Base-by-base conservation (phyloP, 192 early-diverging fungal species). In the Spinellus fusiger region DNA sequence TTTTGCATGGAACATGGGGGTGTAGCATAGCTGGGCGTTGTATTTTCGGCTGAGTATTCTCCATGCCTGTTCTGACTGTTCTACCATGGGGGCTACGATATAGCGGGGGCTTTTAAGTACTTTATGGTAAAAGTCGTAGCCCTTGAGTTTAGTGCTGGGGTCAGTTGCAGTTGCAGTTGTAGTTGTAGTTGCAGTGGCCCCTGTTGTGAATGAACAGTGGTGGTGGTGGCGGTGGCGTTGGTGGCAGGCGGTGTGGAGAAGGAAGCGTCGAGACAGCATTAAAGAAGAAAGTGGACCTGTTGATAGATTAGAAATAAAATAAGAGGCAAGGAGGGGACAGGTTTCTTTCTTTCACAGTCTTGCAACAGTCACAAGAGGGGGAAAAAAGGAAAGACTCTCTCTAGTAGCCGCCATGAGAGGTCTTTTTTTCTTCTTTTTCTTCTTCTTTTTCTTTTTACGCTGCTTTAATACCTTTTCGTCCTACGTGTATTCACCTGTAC, bases 1-100 rank as follows among this genome's bases (percentile, higher is more conserved):
- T 46, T 82, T 84, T 2, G 95, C 93, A 61, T 99, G 91, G 68
- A 98, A 90, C 96, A 98, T 98, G 48, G 97, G 97, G 2, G 97
- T 98, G 73, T 93, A 99, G 76, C 93, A 96, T 9, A 98, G 76
- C 0, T 95, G 71, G 1, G 93, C 88, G 33, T 81, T 82, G 71
- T 98, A 91, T 3, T 89, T 84, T 38, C 89, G 79, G n/a, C 88
- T 91, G 23, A 99, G 85, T 16, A 95, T 80, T 46, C 97, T 79
- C 95, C 95, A 99, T 0, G 97, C 90, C 29, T 92, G 78, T 53
- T 99, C 96, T 0, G 92, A 94, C 70, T 96, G 92, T 66, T 95
- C 95, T 7, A 98, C 96, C 96, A 98, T 98, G 13, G 95, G 95
- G 0, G 91, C 95, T 1, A 96, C 85, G 27, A 98, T 79, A 66